Evolutionary conservation across 208 protist species (phyloP), one percentile per base, ranked within the genome.

Genomic region (Crithidia bombi): DNA sequence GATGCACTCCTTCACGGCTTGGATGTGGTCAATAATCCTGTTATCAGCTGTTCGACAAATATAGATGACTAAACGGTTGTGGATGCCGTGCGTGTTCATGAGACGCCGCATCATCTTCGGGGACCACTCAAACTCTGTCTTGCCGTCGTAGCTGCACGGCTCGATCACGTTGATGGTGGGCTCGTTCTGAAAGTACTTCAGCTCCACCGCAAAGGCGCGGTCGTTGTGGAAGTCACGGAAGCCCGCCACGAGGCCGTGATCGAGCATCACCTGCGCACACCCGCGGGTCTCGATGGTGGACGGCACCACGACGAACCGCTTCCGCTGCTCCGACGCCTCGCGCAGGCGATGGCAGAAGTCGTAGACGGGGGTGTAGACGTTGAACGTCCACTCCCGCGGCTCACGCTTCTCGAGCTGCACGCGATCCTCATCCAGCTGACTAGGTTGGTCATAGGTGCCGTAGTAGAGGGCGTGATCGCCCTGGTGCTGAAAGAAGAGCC

Each of bases 151-250:
- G 38, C 81, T 83, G 70, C 89, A 92, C 12, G 92, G 88, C 77
- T 94, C 90, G 78, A 97, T 93, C 44, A 94, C 80, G 52, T 91
- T 89, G 69, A 97, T 89, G 5, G 89, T 94, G 15, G 89, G 83
- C 32, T 92, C 88, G 41, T 87, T 90, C 69, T 95, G 89, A 61
- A 95, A 97, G 76, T 97, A 97, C 70, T 97, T 97, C 35, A 97
- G 68, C 79, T 97, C 92, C 47, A 97, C 87, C 1, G 88, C 92
- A 58, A 97, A 97, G 58, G 92, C 92, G 25, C 90, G 87, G 64
- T 95, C 88, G 69, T 97, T 97, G 79, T 94, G 88, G 73, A 97
- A 97, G 70, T 97, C 92, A 28, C 92, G 89, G 70, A 97, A 95
- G 36, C 92, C 92, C 12, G 87, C 81, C 19, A 97, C 89, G 26